Base-by-base conservation (phyloP, 1,284 basidiomycete genomes). In the Coriolopsis trogii region DNA sequence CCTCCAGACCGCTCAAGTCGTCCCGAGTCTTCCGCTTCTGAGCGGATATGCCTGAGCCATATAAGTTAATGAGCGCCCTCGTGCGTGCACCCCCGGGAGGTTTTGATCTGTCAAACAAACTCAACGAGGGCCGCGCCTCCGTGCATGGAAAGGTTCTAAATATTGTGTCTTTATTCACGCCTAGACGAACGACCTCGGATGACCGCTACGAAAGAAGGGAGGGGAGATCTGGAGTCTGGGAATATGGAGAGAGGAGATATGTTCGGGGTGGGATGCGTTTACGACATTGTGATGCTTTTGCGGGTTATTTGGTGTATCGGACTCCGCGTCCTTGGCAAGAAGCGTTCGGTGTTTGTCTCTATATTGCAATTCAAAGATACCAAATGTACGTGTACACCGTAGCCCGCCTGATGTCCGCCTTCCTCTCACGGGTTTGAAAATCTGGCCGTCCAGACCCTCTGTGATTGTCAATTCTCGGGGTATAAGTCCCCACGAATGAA, bases 21-120 rank as follows among this genome's bases (percentile, higher is more conserved):
- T 64, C 63, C 9, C 63, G 63, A 41, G 48, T 63, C 57, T 64
- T 64, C 59, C 59, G 58, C 49, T 45, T 58, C 58, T 64, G 47
- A 57, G 33, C 49, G 43, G 41, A 46, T 34, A 34, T n/a, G 20
- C 6, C n/a, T 16, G 6, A 15, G 13, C 20, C 24, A 21, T 30
- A 20, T 24, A 6, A 28, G 30, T 33, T 33, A 34, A 46, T 24
- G 46, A 34, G 12, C 25, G 49, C 41, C 24, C 36, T n/a, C 33
- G 15, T 29, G 23, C 43, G 33, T n/a, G 33, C 28, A 37, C 16
- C 6, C 41, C 28, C 25, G 29, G 26, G 41, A 33, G 30, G 30
- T 28, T 25, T 28, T 26, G 36, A n/a, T n/a, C 43, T 43, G 46
- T 40, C 52, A 51, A 18, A 20, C 34, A 38, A 37, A 31, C 46